Percentiles rank a stretch among this genome's conserved stretches.
Conservation (phyloP, 345 rosid species). For the Dimocarpus longan region DNA sequence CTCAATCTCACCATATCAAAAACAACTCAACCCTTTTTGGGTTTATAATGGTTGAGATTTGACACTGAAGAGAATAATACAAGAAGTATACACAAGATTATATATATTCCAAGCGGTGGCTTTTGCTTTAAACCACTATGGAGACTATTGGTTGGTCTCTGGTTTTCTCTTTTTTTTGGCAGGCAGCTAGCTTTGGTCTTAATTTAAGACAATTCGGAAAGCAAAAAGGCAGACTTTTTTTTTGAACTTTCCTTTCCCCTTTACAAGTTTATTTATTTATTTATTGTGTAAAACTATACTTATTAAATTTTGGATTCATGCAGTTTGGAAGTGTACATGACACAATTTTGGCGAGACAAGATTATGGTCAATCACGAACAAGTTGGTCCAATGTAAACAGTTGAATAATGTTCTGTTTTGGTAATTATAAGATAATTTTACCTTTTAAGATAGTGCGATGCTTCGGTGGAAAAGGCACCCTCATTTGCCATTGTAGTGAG, state of each 20-base stretch:
- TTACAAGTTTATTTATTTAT: no score
- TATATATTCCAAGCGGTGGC: neutral
- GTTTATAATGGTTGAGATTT: neutral
- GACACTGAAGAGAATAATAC: neutral
- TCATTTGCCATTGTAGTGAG: no score
- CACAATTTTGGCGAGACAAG: no score
- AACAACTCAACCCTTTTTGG: neutral
- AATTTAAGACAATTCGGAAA: neutral
- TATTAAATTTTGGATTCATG: no score
- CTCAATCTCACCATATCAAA: constrained; percentile 6
- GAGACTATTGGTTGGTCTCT: neutral
- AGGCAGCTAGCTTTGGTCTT: neutral
- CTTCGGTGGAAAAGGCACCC: no score
- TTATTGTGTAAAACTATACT: no score
- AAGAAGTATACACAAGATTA: neutral
- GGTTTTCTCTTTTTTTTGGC: neutral
- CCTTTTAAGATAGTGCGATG: no score
- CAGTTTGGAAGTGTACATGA: no score
- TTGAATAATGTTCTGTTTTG: no score
- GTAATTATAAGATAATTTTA: no score
- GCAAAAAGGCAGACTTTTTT: neutral
- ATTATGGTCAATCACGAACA: no score
- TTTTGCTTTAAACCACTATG: neutral
- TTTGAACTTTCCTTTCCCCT: neutral
- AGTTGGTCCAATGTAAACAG: no score